These are phyloP conservation scores for Candida railenensis DNA, from an alignment of 805 yeast species.

Conservation along the genomic window DNA sequence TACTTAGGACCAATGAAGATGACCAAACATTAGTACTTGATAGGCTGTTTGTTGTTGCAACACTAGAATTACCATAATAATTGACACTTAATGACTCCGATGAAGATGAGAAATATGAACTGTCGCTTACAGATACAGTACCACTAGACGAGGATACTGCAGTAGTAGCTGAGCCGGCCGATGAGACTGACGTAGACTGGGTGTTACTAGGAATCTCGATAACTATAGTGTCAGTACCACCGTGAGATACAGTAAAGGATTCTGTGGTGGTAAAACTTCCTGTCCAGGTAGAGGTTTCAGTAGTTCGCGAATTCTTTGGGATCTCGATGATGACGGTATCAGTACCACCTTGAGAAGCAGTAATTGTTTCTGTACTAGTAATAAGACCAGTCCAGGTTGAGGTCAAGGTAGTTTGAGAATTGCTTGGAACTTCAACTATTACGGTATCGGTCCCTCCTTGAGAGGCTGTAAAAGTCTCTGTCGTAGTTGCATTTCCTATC, in stretches of 20 bases:
- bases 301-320: conserved; percentile 7
- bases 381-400: conserved; percentile 6
- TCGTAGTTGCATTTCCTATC: conserved; percentile 4
- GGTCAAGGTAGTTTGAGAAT: conserved; percentile 4
- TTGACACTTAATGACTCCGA: neutral
- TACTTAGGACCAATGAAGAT: neutral
- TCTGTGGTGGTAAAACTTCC: conserved; percentile 1
- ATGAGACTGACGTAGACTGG: no score
- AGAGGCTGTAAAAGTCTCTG: conserved; percentile 4
- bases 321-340: neutral
- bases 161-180: no score
- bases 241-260: neutral
- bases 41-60: neutral
- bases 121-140: neutral
- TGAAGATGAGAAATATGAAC: conserved; percentile 3
- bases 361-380: conserved; percentile 4
- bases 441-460: conserved; percentile 13
- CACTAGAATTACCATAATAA: neutral
- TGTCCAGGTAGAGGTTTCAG: conserved; percentile 10
- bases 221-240: conserved; percentile 3
- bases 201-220: neutral
- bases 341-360: conserved; percentile 3
- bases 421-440: conserved; percentile 12
- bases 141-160: neutral
- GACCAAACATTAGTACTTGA: no score